phyloP scores from a whole-genome alignment of 1,139 yeast genomes.

The Kurtzmaniella quercitrusa region DNA sequence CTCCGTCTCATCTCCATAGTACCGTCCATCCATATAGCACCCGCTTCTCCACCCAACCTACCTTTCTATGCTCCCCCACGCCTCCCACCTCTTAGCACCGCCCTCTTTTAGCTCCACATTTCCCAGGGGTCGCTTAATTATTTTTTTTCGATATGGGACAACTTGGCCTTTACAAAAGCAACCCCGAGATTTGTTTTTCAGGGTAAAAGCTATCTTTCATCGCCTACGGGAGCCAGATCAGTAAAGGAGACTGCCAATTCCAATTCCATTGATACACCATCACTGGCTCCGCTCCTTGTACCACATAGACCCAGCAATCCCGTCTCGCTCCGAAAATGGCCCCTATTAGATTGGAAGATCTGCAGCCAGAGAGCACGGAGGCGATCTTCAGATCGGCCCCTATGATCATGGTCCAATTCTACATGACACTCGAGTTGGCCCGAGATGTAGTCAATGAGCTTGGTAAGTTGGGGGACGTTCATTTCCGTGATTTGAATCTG shows the following conservation, averaged over 20 bases:
- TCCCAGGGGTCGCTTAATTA: no score
- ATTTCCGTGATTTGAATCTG: constrained; percentile 84
- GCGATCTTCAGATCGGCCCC: constrained; percentile 73
- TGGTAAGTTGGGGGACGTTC: constrained; percentile 80
- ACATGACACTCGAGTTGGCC: constrained; percentile 86
- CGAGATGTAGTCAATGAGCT: constrained; percentile 79
- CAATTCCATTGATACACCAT: background rate
- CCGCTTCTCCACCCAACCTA: no score
- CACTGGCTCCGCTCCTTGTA: background rate
- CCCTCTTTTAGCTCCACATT: no score
- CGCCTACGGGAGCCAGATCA: background rate
- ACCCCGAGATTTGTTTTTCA: background rate
- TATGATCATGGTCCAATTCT: constrained; percentile 88
- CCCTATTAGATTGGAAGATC: constrained; percentile 1
- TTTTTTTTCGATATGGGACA: background rate
- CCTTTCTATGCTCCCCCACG: no score
- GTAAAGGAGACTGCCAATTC: background rate
- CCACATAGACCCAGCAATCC: background rate
- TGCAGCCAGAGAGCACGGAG: constrained; percentile 12
- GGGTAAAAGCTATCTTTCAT: background rate
- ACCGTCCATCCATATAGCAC: no score
- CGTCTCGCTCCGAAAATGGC: constrained; percentile 1
- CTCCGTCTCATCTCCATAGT: no score
- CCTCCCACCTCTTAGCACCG: no score
- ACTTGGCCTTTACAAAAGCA: background rate